Evolutionary conservation across 1,139 yeast species (phyloP).

Genomic region (Pichia cactophila): DNA sequence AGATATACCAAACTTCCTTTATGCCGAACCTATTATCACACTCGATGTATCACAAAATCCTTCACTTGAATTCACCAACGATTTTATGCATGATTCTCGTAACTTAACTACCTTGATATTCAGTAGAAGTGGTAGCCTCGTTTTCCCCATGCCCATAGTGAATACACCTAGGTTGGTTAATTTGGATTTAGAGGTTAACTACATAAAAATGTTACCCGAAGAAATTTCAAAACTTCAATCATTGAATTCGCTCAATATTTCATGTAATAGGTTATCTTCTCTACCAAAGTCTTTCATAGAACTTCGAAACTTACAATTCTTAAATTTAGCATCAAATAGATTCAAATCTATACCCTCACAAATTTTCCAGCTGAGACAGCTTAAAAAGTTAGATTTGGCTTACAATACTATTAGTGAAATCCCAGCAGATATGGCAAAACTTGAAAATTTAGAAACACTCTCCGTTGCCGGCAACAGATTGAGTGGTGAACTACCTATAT

Average conservation of each 20-base stretch:
- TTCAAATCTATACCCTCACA: constrained; percentile 63
- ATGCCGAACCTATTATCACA: constrained; percentile 73
- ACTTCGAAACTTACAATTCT: constrained; percentile 45
- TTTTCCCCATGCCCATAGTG: constrained; percentile 65
- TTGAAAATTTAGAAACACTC: constrained; percentile 56
- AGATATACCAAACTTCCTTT: constrained; percentile 77
- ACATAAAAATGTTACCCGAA: constrained; percentile 55
- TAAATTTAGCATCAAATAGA: constrained; percentile 78
- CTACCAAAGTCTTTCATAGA: constrained; percentile 60
- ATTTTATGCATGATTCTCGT: constrained; percentile 76
- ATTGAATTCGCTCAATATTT: constrained; percentile 51
- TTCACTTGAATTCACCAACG: constrained; percentile 73
- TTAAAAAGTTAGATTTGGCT: constrained; percentile 70
- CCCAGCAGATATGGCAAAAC: constrained; percentile 49
- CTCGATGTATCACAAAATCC: constrained; percentile 86
- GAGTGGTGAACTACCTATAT: constrained; percentile 46
- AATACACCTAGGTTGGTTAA: constrained; percentile 63
- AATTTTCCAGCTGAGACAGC: constrained; percentile 51
- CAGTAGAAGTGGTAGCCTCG: constrained; percentile 65
- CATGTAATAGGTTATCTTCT: constrained; percentile 61
- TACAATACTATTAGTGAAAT: constrained; percentile 62
- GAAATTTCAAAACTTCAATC: constrained; percentile 47
- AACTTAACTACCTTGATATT: constrained; percentile 62
- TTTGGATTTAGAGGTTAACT: constrained; percentile 73
- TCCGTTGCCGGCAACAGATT: constrained; percentile 71